Base-by-base conservation (phyloP, 1,284 basidiomycete species). In the Phellopilus nigrolimitatus region DNA sequence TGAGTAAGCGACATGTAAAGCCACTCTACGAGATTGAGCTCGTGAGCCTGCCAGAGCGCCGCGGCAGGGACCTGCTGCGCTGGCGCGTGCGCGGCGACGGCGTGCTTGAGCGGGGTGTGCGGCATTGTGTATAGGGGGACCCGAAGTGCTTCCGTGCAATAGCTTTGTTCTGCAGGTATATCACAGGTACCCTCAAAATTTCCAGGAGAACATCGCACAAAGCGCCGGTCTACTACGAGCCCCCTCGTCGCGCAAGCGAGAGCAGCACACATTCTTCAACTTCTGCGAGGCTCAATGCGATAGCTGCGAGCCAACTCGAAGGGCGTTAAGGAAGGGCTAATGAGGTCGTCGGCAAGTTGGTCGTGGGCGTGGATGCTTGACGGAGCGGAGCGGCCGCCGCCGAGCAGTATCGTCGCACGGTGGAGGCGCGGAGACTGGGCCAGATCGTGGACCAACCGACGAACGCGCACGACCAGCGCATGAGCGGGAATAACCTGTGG, bases 351-450 rank as follows among this genome's bases (percentile, higher is more conserved):
- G 28, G 77, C 72, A 19, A 74, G 72, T 57, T 85, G 79, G 82
- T 74, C 71, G 42, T 88, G 84, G 80, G 80, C 82, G 13, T 91
- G 84, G 88, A 83, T 80, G 17, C 64, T 90, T 50, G 82, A 87
- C 57, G 74, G 68, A n/a, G 73, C 81, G 47, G 89, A 92, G 65
- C 71, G 72, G 24, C 89, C 89, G 4, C 89, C 89, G 6, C 83
- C 90, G 3, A 88, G 84, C 59, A 89, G 87, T 56, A 88, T 92
- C 58, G 84, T 86, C 27, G 81, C 86, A 27, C 70, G 89, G 71
- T 73, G 36, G 88, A 91, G 66, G 88, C 88, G 15, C 70, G 80
- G 21, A 69, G 75, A 60, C 69, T 91, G 33, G 85, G 85, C 21
- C 74, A 73, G 49, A 73, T 88, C 41, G 88, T 87, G 9, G 88